Percentiles rank a stretch among this genome's conserved stretches.
Conservation (phyloP, 805 yeast genomes). For the Kuraishia molischiana region DNA sequence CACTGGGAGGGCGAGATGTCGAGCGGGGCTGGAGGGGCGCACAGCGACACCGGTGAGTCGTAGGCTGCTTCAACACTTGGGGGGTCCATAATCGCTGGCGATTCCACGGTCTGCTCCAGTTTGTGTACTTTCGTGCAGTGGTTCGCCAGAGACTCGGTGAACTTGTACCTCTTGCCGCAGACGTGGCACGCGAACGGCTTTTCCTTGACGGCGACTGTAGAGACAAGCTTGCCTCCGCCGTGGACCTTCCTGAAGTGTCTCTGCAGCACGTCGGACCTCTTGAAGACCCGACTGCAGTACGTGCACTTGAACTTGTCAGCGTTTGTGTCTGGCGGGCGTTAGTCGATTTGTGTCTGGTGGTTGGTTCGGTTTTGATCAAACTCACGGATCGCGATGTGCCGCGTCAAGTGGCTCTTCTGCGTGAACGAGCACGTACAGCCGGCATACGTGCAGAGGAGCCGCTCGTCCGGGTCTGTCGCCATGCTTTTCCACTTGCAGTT, state of each 20-base stretch:
- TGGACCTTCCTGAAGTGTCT: constrained; percentile 1
- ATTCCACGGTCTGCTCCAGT: too few species aligned
- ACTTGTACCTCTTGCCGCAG: neutral
- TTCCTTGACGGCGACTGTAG: neutral
- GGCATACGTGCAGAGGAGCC: neutral
- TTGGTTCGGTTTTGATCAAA: neutral
- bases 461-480: too few species aligned
- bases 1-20: neutral
- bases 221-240: neutral
- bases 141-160: neutral
- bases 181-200: neutral
- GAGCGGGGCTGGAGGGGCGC: too few species aligned
- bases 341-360: too few species aligned
- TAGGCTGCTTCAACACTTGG: too few species aligned
- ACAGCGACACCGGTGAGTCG: too few species aligned
- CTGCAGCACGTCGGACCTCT: constrained; percentile 7
- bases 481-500: too few species aligned
- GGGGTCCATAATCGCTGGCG: too few species aligned
- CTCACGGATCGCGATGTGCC: constrained; percentile 3
- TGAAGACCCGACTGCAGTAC: constrained; percentile 4
- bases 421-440: neutral
- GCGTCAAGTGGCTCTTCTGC: constrained; percentile 2
- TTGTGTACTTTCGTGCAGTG: neutral
- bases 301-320: too few species aligned
- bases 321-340: too few species aligned